These are phyloP conservation scores for Acorus gramineus DNA, from an alignment of 106 monocot genomes.

Conservation along the genomic window DNA sequence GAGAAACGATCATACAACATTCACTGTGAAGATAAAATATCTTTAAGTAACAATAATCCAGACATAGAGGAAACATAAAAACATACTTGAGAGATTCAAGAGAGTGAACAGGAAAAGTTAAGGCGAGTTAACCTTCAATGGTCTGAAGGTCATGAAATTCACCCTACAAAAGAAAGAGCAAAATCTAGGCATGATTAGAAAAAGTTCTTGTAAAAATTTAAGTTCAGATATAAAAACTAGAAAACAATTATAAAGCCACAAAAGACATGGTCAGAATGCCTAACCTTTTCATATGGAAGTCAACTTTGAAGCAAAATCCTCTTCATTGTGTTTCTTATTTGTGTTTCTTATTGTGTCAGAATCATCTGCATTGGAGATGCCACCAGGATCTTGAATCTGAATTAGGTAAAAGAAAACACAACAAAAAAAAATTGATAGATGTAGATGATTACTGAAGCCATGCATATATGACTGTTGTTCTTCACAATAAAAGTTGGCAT, in stretches of 20 bases:
- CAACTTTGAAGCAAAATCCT: constrained; percentile 13
- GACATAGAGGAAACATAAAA: background rate
- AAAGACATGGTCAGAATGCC: constrained; percentile 8
- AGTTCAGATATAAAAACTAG: constrained; percentile 1
- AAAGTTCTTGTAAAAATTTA: background rate
- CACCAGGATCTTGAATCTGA: constrained; percentile 47
- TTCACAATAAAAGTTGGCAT: background rate
- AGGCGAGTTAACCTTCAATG: constrained; percentile 52
- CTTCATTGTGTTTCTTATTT: constrained; percentile 20
- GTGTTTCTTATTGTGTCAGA: constrained; percentile 16
- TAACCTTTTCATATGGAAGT: constrained; percentile 15
- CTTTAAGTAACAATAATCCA: too few relatives aligned
- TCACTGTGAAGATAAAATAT: too few relatives aligned
- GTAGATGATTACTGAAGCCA: too few relatives aligned
- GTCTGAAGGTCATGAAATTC: constrained; percentile 45
- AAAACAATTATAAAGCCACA: constrained; percentile 34
- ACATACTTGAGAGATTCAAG: constrained; percentile 81
- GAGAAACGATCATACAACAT: too few relatives aligned
- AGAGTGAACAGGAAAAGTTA: constrained; percentile 62
- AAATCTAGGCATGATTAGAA: constrained; percentile 7
- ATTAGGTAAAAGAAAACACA: too few relatives aligned
- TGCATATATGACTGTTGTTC: too few relatives aligned
- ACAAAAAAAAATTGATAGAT: background rate
- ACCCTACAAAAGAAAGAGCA: constrained; percentile 32
- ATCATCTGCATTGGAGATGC: constrained; percentile 26